Evolutionary conservation across 257 asterid genomes (phyloP).

Genomic region (Solanum gracilifrons): DNA sequence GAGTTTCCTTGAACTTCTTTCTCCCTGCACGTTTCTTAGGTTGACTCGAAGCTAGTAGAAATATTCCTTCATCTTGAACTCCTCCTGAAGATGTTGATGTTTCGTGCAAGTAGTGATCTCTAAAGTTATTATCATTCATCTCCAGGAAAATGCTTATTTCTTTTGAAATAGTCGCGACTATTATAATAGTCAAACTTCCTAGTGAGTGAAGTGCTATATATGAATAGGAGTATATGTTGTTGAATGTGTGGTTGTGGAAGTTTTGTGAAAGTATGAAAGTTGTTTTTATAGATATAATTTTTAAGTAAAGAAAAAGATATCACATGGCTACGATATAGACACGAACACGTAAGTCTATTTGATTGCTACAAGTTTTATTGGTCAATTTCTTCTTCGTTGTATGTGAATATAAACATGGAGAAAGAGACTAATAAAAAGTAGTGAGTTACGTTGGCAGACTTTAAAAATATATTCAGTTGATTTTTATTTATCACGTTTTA

Average conservation of each 20-base stretch:
- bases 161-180: neutral
- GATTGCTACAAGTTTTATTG: neutral
- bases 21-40: constrained; percentile 27
- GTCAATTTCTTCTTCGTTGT: neutral
- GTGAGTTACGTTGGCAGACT: neutral
- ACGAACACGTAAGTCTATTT: neutral
- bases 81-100: neutral
- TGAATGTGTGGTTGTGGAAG: neutral
- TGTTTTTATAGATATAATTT: neutral
- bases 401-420: neutral
- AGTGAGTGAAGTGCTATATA: neutral
- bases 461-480: no score
- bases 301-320: neutral
- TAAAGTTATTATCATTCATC: neutral
- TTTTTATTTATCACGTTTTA: no score
- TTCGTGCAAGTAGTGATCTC: neutral
- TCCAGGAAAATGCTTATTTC: fast-evolving
- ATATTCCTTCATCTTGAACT: neutral
- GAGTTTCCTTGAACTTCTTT: constrained; percentile 24
- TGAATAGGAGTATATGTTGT: neutral
- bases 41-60: constrained; percentile 3
- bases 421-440: neutral
- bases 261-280: neutral
- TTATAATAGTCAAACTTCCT: neutral
- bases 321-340: neutral